Percentiles rank a stretch among this genome's conserved stretches.
Conservation (phyloP, 192 early-diverging fungal species). For the Linnemannia schmuckeri region DNA sequence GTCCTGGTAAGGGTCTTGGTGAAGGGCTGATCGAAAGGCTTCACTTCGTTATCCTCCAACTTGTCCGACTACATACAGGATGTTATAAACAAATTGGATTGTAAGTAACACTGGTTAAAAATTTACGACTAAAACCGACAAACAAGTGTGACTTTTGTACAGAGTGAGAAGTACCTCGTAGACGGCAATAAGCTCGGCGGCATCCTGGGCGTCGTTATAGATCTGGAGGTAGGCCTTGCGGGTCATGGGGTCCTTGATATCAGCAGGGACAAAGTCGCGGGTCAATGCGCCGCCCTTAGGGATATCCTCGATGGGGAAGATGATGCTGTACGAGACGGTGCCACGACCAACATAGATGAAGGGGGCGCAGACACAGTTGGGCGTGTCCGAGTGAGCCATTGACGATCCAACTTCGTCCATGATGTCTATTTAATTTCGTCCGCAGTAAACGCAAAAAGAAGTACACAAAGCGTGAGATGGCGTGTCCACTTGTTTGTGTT, state of each 20-base stretch:
- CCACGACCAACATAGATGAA: conserved; percentile 70
- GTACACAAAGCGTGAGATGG: neutral
- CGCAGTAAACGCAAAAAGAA: neutral
- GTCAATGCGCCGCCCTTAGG: conserved; percentile 62
- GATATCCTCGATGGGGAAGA: conserved; percentile 74
- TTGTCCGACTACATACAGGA: conserved; percentile 30
- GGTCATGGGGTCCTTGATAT: conserved; percentile 62
- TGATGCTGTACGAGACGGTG: conserved; percentile 71
- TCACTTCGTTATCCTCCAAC: conserved; percentile 37
- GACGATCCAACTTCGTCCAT: conserved; percentile 77
- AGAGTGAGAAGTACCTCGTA: conserved; percentile 17
- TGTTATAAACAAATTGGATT: neutral
- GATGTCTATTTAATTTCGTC: conserved; percentile 35
- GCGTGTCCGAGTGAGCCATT: conserved; percentile 68
- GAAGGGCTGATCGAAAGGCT: conserved; percentile 49
- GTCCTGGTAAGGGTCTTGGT: conserved; percentile 23
- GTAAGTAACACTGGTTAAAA: neutral
- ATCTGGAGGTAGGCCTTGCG: conserved; percentile 69
- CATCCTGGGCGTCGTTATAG: conserved; percentile 45
- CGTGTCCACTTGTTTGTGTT: too few species aligned
- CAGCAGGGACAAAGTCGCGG: conserved; percentile 71
- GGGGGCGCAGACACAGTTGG: conserved; percentile 73
- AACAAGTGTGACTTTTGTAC: neutral
- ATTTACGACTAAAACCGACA: neutral
- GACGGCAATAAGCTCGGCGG: conserved; percentile 49